Conservation (phyloP, 129 eudicot genomes). For the Flaveria bidentis region DNA sequence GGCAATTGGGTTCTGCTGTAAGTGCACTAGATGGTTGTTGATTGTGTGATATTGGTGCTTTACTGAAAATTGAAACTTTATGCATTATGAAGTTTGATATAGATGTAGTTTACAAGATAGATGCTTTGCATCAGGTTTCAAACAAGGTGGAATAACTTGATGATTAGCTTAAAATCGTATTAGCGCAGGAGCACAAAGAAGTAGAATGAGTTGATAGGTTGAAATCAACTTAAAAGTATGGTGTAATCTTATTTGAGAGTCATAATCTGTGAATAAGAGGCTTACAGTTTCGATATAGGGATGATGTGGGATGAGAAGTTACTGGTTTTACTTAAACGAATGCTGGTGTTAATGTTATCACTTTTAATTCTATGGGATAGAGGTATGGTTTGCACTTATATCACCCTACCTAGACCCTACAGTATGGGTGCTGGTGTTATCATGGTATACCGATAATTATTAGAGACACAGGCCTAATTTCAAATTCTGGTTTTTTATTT, state of each 20-base stretch:
- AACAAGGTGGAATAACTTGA: neutral
- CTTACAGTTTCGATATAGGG: neutral
- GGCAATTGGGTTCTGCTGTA: conserved; percentile 94
- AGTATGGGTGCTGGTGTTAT: neutral
- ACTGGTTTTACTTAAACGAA: neutral
- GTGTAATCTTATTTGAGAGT: neutral
- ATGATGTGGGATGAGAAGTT: neutral
- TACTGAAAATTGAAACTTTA: neutral
- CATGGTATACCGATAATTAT: neutral
- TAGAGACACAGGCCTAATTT: neutral
- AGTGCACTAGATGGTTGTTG: conserved; percentile 29
- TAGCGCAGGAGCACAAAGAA: neutral
- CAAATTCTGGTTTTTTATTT: neutral
- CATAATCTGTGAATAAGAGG: neutral
- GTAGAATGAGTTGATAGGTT: neutral
- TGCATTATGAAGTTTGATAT: neutral
- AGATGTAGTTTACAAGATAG: neutral
- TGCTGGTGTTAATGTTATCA: neutral
- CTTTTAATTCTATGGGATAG: no score
- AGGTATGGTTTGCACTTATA: no score
- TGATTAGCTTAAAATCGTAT: neutral
- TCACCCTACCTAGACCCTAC: no score
- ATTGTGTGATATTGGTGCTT: neutral
- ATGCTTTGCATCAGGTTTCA: neutral
- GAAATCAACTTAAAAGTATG: neutral